phyloP scores from a whole-genome alignment of 805 yeast genomes.

The Candida easanensis region DNA sequence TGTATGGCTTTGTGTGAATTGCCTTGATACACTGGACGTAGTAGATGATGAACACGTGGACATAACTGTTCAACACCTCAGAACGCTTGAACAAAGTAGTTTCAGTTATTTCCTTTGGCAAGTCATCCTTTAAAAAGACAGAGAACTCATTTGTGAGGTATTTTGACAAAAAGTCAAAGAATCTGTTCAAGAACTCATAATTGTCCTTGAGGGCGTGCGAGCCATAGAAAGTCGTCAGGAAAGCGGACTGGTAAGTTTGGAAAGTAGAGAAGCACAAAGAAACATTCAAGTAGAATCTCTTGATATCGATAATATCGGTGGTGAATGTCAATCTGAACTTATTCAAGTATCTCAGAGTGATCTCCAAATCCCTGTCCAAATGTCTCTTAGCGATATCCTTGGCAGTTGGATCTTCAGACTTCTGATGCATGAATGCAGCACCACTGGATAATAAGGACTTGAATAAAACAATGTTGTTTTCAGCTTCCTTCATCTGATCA shows the following conservation, averaged over 20 bases:
- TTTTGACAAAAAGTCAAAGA: slow-evolving; percentile 20
- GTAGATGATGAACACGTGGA: slow-evolving; percentile 24
- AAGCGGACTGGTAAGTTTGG: slow-evolving; percentile 25
- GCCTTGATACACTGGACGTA: slow-evolving; percentile 32
- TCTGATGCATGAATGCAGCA: slow-evolving; percentile 19
- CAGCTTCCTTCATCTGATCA: slow-evolving; percentile 20
- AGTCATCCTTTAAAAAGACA: slow-evolving; percentile 16
- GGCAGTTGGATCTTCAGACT: slow-evolving; percentile 10
- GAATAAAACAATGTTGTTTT: slow-evolving; percentile 25
- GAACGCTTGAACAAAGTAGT: slow-evolving; percentile 20
- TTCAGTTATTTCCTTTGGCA: slow-evolving; percentile 9
- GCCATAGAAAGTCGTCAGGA: slow-evolving; percentile 23
- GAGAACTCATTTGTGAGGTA: slow-evolving; percentile 22
- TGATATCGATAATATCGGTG: slow-evolving; percentile 8
- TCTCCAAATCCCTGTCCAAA: slow-evolving; percentile 25
- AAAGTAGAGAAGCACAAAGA: slow-evolving; percentile 25
- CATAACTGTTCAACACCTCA: slow-evolving; percentile 18
- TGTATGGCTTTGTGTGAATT: slow-evolving; percentile 32
- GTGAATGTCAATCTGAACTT: slow-evolving; percentile 21
- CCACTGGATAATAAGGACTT: slow-evolving; percentile 25
- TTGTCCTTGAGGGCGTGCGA: slow-evolving; percentile 23
- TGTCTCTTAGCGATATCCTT: slow-evolving; percentile 11
- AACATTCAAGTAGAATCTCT: slow-evolving; percentile 20
- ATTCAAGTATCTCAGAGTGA: slow-evolving; percentile 25
- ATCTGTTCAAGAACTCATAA: slow-evolving; percentile 20